Conservation (phyloP, 495 filamentous ascomycete species). For the Immersiella caudata region DNA sequence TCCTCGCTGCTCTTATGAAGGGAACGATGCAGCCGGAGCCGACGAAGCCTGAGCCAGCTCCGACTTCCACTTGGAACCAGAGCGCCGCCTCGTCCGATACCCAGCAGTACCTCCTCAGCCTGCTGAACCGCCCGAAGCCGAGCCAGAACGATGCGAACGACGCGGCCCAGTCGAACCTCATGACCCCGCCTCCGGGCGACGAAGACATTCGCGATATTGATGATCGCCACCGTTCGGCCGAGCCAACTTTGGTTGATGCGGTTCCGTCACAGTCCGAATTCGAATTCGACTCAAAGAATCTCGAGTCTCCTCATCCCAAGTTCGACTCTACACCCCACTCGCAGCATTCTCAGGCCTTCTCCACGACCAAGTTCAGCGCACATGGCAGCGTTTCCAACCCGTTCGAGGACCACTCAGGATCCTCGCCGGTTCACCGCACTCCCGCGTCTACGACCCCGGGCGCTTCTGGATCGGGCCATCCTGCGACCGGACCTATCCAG, state of each 20-base stretch:
- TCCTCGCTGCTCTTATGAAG: slow-evolving; percentile 58
- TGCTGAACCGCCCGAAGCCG: slow-evolving; percentile 58
- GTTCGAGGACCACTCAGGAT: slow-evolving; percentile 37
- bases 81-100: slow-evolving; percentile 50
- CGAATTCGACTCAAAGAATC: slow-evolving; percentile 39
- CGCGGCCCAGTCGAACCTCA: slow-evolving; percentile 42
- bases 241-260: slow-evolving; percentile 33
- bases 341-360: slow-evolving; percentile 42
- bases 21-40: slow-evolving; percentile 46
- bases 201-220: slow-evolving; percentile 30
- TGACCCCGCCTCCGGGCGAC: slow-evolving; percentile 43
- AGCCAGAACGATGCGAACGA: slow-evolving; percentile 51
- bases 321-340: slow-evolving; percentile 45
- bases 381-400: slow-evolving; percentile 35
- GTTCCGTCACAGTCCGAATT: slow-evolving; percentile 40
- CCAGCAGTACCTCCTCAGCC: slow-evolving; percentile 55
- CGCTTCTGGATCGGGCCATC: slow-evolving; percentile 31
- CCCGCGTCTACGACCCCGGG: slow-evolving; percentile 49
- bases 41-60: slow-evolving; percentile 40
- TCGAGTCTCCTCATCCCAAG: slow-evolving; percentile 40
- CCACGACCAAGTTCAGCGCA: slow-evolving; percentile 30
- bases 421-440: slow-evolving; percentile 42
- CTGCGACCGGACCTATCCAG: slow-evolving; percentile 36
- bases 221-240: slow-evolving; percentile 29
- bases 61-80: slow-evolving; percentile 42